Evolutionary conservation across 805 yeast genomes (phyloP).

Genomic region (Metschnikowia orientalis): DNA sequence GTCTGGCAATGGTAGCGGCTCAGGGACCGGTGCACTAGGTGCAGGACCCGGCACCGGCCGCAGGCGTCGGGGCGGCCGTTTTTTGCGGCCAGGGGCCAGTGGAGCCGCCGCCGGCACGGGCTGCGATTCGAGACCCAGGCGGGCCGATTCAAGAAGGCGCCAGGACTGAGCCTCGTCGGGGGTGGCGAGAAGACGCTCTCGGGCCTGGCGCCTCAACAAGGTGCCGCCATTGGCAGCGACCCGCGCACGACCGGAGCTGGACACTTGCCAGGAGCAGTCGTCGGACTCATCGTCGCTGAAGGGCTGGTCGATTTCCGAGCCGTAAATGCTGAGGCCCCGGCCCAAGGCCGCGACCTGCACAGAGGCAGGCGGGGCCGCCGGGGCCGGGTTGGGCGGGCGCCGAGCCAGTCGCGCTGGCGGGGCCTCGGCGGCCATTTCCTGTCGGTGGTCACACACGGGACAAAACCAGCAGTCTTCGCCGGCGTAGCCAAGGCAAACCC

Average conservation of each 20-base stretch:
- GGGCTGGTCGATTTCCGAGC: not conserved
- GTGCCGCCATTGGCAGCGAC: constrained; percentile 37
- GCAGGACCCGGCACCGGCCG: not conserved
- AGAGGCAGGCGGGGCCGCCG: too few relatives aligned
- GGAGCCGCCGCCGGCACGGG: not conserved
- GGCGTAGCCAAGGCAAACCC: constrained; percentile 33
- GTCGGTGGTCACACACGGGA: constrained; percentile 47
- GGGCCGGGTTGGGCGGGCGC: not conserved
- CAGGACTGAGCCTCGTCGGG: constrained; percentile 36
- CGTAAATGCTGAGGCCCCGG: not conserved
- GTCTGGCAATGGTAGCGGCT: too few relatives aligned
- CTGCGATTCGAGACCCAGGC: constrained; percentile 11
- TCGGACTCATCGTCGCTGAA: constrained; percentile 6
- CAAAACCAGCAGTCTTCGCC: constrained; percentile 39
- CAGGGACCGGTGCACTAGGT: not conserved
- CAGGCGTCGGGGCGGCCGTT: not conserved
- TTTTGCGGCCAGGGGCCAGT: not conserved
- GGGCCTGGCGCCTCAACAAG: constrained; percentile 29
- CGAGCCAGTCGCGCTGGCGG: not conserved
- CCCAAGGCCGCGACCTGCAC: not conserved
- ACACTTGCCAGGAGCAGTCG: constrained; percentile 2
- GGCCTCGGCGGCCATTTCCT: constrained; percentile 21
- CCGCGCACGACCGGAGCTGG: constrained; percentile 6
- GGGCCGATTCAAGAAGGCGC: constrained; percentile 33
- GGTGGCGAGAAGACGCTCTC: constrained; percentile 26